Evolutionary conservation across 169 alveolate species (phyloP).

Genomic region (Blepharisma undulans): DNA sequence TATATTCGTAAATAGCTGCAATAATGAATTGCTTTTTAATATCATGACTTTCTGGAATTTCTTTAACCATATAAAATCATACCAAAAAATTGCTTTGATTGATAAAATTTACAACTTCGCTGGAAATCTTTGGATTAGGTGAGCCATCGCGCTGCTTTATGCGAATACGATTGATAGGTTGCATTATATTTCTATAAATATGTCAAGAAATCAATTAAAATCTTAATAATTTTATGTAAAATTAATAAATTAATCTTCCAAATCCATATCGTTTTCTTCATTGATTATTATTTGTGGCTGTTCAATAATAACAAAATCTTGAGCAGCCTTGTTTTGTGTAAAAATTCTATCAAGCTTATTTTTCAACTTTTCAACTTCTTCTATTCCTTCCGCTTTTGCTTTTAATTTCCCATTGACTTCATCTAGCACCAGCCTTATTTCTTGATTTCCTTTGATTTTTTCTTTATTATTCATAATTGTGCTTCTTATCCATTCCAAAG

Average conservation of each 20-base stretch:
- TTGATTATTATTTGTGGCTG: background rate
- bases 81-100: no score
- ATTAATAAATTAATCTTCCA: background rate
- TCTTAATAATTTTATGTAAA: background rate
- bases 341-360: background rate
- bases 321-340: background rate
- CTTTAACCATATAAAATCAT: background rate
- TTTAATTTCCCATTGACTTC: background rate
- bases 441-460: background rate
- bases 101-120: background rate
- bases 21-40: background rate
- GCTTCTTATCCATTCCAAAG: conserved; percentile 7
- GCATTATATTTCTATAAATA: background rate
- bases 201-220: background rate
- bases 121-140: background rate
- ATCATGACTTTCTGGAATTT: background rate
- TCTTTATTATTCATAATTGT: background rate
- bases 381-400: conserved; percentile 9
- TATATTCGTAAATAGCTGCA: background rate
- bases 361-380: background rate
- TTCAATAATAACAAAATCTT: background rate
- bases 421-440: background rate
- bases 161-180: background rate
- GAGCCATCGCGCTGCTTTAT: background rate
- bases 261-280: background rate